Percentiles rank a stretch among this genome's conserved stretches.
These are phyloP conservation scores for Yamadazyma siamensis DNA, from an alignment of 1,139 yeast genomes.

Conservation along the genomic window DNA sequence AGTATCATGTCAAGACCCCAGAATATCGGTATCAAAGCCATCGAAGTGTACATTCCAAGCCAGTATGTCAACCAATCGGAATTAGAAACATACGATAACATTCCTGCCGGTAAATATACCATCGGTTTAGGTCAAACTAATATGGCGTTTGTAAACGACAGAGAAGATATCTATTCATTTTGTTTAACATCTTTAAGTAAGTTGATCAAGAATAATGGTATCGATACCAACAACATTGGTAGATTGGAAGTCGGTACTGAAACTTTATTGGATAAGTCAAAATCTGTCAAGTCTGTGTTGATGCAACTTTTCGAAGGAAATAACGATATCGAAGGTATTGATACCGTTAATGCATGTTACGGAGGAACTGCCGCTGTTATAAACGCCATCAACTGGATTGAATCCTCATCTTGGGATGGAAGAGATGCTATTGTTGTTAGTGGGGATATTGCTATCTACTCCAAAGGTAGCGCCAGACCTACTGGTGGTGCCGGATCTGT, in stretches of 20 bases:
- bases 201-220: constrained; percentile 73
- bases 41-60: constrained; percentile 85
- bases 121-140: constrained; percentile 98
- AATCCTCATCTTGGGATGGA: constrained; percentile 97
- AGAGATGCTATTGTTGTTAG: constrained; percentile 96
- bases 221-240: constrained; percentile 81
- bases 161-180: constrained; percentile 95
- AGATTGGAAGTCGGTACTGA: constrained; percentile 99
- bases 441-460: constrained; percentile 97
- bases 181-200: constrained; percentile 77
- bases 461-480: constrained; percentile 97
- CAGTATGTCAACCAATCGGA: constrained; percentile 86
- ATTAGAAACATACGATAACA: constrained; percentile 79
- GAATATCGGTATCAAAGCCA: constrained; percentile 94
- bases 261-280: constrained; percentile 93
- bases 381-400: constrained; percentile 94
- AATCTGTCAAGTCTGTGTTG: constrained; percentile 92
- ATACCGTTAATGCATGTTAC: constrained; percentile 95
- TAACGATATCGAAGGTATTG: constrained; percentile 92
- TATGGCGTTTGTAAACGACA: constrained; percentile 95
- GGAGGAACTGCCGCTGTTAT: constrained; percentile 97
- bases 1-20: constrained; percentile 18
- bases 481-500: constrained; percentile 99
- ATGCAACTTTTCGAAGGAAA: constrained; percentile 93
- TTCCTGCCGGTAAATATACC: constrained; percentile 94